Conservation (phyloP, 2,329 filamentous ascomycete species). For the Fusarium oligoseptatum region DNA sequence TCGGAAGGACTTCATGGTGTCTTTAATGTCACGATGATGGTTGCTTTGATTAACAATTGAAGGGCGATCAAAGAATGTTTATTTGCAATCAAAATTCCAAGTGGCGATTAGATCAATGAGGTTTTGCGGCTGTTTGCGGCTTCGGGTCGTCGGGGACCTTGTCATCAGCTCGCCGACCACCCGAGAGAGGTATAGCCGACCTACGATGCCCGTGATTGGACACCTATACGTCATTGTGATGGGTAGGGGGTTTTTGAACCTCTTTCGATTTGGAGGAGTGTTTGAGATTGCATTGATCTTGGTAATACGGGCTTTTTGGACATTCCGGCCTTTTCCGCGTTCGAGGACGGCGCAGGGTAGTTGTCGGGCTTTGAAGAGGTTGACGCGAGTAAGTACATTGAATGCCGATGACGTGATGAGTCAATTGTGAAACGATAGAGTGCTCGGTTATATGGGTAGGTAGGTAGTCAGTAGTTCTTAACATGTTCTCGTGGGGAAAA, state of each 20-base stretch:
- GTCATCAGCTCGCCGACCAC: constrained; percentile 10
- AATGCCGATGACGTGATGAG: not conserved
- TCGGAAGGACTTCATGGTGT: not conserved
- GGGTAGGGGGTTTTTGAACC: not conserved
- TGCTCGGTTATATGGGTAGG: not conserved
- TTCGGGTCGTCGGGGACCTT: constrained; percentile 13
- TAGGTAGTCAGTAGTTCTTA: too few species aligned
- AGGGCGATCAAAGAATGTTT: not conserved
- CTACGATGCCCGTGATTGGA: not conserved
- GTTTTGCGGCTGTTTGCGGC: not conserved
- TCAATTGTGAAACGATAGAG: not conserved
- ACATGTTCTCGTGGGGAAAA: too few species aligned
- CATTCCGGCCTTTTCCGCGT: not conserved
- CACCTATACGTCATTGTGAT: not conserved
- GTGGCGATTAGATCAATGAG: not conserved
- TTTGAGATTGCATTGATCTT: not conserved
- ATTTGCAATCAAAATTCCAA: constrained; percentile 5
- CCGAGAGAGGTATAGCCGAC: not conserved
- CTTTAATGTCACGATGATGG: not conserved
- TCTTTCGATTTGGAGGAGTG: not conserved
- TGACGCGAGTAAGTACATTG: too few species aligned
- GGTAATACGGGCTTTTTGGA: not conserved
- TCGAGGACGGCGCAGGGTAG: not conserved
- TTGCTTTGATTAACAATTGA: not conserved
- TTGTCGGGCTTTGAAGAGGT: not conserved